A percentile compares a stretch with the other conserved stretches of the same genome.
These are phyloP conservation scores for Dichotomopilus funicola DNA, from an alignment of 2,329 filamentous ascomycete species.

Conservation along the genomic window DNA sequence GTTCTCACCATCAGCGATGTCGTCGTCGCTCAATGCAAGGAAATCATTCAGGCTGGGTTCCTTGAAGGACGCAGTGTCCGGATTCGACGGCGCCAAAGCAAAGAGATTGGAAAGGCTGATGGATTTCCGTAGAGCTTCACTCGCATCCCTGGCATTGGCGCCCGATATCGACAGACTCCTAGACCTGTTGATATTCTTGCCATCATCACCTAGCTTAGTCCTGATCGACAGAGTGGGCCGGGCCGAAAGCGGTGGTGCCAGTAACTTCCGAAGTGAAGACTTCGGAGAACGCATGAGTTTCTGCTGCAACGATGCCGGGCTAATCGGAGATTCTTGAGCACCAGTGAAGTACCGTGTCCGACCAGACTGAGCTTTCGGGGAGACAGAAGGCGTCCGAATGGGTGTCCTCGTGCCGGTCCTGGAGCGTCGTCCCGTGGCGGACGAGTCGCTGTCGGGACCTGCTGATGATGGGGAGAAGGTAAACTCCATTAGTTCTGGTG, in stretches of 20 bases:
- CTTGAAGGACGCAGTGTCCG: slow-evolving; percentile 33
- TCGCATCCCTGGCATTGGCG: background rate
- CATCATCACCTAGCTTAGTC: background rate
- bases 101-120: slow-evolving; percentile 19
- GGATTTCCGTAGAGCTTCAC: slow-evolving; percentile 12
- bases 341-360: slow-evolving; percentile 18
- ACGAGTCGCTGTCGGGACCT: background rate
- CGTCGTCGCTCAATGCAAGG: slow-evolving; percentile 48
- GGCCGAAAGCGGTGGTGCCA: slow-evolving; percentile 19
- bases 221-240: slow-evolving; percentile 13
- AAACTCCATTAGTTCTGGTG: slow-evolving; percentile 20
- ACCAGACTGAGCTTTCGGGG: slow-evolving; percentile 12
- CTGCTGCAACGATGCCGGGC: background rate
- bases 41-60: slow-evolving; percentile 51
- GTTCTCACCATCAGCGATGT: slow-evolving; percentile 43
- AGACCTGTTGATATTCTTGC: background rate
- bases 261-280: background rate
- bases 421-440: slow-evolving; percentile 6
- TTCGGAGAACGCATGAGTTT: slow-evolving; percentile 1
- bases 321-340: background rate
- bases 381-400: slow-evolving; percentile 14
- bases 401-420: slow-evolving; percentile 12
- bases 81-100: slow-evolving; percentile 26
- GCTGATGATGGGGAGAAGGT: slow-evolving; percentile 14
- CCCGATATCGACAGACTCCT: slow-evolving; percentile 7